These are phyloP conservation scores for Lepraria neglecta DNA, from an alignment of 495 filamentous ascomycete species.

Conservation along the genomic window DNA sequence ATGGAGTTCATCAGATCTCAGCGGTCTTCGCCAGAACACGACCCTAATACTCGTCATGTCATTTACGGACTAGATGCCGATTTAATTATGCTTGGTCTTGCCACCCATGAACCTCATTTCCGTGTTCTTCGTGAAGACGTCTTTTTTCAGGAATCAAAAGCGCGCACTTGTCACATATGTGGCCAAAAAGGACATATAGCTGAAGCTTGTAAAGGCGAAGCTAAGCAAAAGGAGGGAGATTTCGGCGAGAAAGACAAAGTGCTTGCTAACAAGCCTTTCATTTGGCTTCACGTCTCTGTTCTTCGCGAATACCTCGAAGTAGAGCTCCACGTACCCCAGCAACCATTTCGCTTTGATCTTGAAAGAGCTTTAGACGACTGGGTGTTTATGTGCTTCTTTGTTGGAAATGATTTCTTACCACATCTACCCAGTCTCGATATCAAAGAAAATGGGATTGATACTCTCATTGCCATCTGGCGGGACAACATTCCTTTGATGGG, in stretches of 20 bases:
- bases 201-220: conserved; percentile 72
- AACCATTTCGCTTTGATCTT: conserved; percentile 76
- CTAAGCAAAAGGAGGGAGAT: conserved; percentile 77
- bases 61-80: conserved; percentile 96
- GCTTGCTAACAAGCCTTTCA: conserved; percentile 75
- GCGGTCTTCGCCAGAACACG: conserved; percentile 78
- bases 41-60: conserved; percentile 94
- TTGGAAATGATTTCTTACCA: conserved; percentile 97
- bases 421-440: conserved; percentile 96
- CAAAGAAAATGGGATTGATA: conserved; percentile 94
- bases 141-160: conserved; percentile 79
- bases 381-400: conserved; percentile 99
- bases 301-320: conserved; percentile 88
- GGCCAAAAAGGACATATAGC: conserved; percentile 86
- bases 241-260: conserved; percentile 76
- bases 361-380: conserved; percentile 98
- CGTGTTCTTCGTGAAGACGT: conserved; percentile 96
- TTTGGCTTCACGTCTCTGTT: conserved; percentile 93
- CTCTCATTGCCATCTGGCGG: conserved; percentile 88
- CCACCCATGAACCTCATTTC: conserved; percentile 96
- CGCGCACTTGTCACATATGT: conserved; percentile 75
- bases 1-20: conserved; percentile 98
- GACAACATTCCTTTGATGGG: conserved; percentile 89
- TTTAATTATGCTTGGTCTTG: conserved; percentile 97
- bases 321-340: conserved; percentile 75